Base-by-base conservation (phyloP, 169 alveolate species). In the Perkinsus chesapeaki region DNA sequence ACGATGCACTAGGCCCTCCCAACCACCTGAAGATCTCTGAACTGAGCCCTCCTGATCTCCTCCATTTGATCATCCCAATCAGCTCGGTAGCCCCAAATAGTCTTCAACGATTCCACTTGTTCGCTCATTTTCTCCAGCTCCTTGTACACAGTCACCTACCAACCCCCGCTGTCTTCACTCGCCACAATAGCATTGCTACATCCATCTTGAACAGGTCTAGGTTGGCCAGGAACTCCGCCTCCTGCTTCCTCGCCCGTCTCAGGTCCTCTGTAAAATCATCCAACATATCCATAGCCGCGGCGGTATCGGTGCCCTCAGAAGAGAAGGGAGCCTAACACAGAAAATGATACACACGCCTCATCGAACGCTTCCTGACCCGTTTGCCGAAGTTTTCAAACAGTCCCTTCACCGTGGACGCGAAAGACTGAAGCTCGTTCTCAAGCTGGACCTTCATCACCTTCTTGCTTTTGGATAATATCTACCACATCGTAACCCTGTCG, bases 161-260 rank as follows among this genome's bases (percentile, higher is more conserved):
- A 10, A 91, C 31, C 91, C 93, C 94, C 93, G 92, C 91, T 73
- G 91, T 93, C 23, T 48, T 92, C 91, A 92, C 96, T 48, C 91
- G 92, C 39, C 92, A 93, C 91, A 73, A 48, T 90, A 47, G 39
- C 91, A 36, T 34, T 60, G 60, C 16, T 43, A 60, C 82, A 27
- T 94, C 96, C 23, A 94, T 93, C 9, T 93, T 94, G 93, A 94
- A 94, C 39, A 94, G 93, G 5, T 93, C 94, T 3, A 94, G 93
- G 10, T 93, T 93, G 39, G 96, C 94, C 39, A n/a, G 39, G 82
- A 93, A 91, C 39, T 92, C 93, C 39, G 37, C 93, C 73, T 94
- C 92, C 91, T 23, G 39, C 39, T 91, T 95, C 72, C 94, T 91
- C 91, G 91, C 93, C 90, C 48, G 91, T 91, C 39, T 91, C 0